Base-by-base conservation (phyloP, 2,329 filamentous ascomycete genomes). In the Lizonia empirigonia region DNA sequence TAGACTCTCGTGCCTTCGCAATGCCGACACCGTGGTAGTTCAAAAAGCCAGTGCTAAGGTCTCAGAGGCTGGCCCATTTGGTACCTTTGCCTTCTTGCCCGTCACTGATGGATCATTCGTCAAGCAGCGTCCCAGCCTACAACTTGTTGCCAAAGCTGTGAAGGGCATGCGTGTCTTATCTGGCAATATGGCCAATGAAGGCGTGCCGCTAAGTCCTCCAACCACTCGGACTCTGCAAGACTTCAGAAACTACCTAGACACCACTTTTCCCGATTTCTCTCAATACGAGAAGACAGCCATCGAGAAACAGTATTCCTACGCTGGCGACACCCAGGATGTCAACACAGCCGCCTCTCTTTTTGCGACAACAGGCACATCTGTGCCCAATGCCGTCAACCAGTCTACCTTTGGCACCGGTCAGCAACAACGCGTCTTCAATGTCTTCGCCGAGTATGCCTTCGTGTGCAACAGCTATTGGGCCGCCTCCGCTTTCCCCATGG, bases 381-480 rank as follows among this genome's bases (percentile, higher is more conserved):
- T 34, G 6, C 59, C 64, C 1, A 66, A 65, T 9, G 66, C 67
- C 4, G 42, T 69, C 19, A 70, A 70, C 46, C 63, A 68, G 38
- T 67, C 63, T 34, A 52, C 50, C 26, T 68, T 65, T 42, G 68
- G 63, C 2, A 68, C 68, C 1, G 69, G 68, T 26, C 63, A 69
- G 35, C 64, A 69, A 46, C 68, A 72, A 42, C 67, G 76, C 16
- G 60, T 76, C 4, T 75, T 75, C 60, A 64, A 76, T 50, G 70
- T 77, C 18, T 78, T 76, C 52, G 76, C 76, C 7, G 76, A 78
- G 53, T 76, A 72, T 53, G 74, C 77, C 27, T 77, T 78, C 57
- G 69, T 67, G 42, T 76, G 74, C 47, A 72, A 72, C 4, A 64
- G 60, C 8, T 72, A 76, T 57, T 76, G 73, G 68, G 70, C 75